Evolutionary conservation across 768 basidiomycete species (phyloP).

Genomic region (Tylopilus subfusipes): DNA sequence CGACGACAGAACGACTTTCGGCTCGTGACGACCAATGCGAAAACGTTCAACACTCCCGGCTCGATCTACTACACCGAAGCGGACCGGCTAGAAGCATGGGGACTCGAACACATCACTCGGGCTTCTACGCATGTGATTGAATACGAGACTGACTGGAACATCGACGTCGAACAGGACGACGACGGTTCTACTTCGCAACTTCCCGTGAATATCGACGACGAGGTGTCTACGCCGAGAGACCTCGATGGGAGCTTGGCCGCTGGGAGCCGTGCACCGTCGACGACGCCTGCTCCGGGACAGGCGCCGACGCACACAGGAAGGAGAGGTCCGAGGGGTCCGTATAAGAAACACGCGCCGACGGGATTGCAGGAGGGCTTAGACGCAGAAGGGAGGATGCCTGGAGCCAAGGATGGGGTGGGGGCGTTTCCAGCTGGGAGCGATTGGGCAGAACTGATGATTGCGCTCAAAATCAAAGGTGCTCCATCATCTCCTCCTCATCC

Average conservation of each 20-base stretch:
- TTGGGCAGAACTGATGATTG: slow-evolving; percentile 69
- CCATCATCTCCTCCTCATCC: background rate
- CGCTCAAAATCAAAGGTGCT: slow-evolving; percentile 70
- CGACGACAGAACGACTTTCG: slow-evolving; percentile 60
- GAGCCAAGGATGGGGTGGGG: slow-evolving; percentile 71
- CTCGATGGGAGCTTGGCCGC: slow-evolving; percentile 41
- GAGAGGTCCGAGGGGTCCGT: slow-evolving; percentile 50
- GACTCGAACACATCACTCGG: slow-evolving; percentile 68
- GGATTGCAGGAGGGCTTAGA: slow-evolving; percentile 50
- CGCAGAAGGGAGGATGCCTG: slow-evolving; percentile 68
- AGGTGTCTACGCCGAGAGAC: slow-evolving; percentile 42
- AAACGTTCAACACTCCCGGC: slow-evolving; percentile 70
- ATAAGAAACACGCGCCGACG: slow-evolving; percentile 47
- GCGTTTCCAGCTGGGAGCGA: slow-evolving; percentile 68
- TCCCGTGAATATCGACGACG: slow-evolving; percentile 37
- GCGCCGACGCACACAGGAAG: slow-evolving; percentile 17
- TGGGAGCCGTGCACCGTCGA: slow-evolving; percentile 45
- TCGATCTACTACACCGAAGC: slow-evolving; percentile 75
- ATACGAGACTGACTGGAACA: slow-evolving; percentile 81
- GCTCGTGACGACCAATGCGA: slow-evolving; percentile 71
- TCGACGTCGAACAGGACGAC: slow-evolving; percentile 70
- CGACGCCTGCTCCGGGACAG: slow-evolving; percentile 35
- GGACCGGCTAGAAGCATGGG: slow-evolving; percentile 65
- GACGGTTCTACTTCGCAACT: slow-evolving; percentile 25
- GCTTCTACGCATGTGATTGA: slow-evolving; percentile 73